Percentiles rank a stretch among this genome's conserved stretches.
Conservation (phyloP, 2,329 filamentous ascomycete species). For the Ampelomyces quisqualis region DNA sequence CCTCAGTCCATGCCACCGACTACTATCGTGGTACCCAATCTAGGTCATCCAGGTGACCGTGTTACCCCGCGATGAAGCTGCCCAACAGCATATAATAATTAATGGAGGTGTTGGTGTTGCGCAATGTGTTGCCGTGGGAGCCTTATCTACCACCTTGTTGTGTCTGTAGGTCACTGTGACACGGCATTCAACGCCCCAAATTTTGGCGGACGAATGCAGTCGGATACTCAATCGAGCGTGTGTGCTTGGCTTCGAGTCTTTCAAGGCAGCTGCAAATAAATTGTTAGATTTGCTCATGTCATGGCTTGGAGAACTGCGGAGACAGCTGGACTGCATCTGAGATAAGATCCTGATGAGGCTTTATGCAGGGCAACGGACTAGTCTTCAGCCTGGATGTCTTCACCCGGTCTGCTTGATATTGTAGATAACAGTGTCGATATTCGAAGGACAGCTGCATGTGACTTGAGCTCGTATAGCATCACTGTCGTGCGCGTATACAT, state of each 20-base stretch:
- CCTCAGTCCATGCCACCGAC: slow-evolving; percentile 16
- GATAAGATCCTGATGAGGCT: not conserved
- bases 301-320: not conserved
- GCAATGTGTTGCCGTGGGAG: slow-evolving; percentile 13
- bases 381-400: not conserved
- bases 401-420: too few species aligned
- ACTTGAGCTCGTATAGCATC: too few species aligned
- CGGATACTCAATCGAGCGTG: not conserved
- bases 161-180: not conserved
- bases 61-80: slow-evolving; percentile 9
- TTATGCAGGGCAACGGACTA: slow-evolving; percentile 6
- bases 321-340: not conserved
- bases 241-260: not conserved
- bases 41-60: not conserved
- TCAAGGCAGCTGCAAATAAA: not conserved
- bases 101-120: slow-evolving; percentile 3
- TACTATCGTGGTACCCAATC: not conserved
- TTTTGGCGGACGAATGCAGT: slow-evolving; percentile 3
- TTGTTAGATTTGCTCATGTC: not conserved
- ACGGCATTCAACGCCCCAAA: slow-evolving; percentile 4
- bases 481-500: too few species aligned
- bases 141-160: slow-evolving; percentile 14
- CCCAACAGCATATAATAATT: too few species aligned
- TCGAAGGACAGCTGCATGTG: too few species aligned
- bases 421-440: too few species aligned